These are phyloP conservation scores for Rhodotorula glutinis DNA, from an alignment of 1,284 basidiomycete species.

Conservation along the genomic window DNA sequence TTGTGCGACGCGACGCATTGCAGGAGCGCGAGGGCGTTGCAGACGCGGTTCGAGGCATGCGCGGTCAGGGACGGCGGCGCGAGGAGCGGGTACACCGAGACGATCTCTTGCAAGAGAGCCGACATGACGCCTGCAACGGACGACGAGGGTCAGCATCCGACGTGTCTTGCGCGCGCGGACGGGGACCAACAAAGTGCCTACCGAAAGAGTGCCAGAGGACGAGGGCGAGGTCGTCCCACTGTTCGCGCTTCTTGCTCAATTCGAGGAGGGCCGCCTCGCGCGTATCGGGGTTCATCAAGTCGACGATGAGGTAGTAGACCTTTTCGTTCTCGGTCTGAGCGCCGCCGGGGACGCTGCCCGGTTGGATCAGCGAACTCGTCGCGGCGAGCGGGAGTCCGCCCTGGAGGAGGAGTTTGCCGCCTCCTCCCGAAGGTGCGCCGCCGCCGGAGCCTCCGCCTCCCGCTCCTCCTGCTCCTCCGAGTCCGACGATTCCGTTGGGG, in stretches of 20 bases:
- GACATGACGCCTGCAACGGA: slow-evolving; percentile 87
- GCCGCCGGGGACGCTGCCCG: slow-evolving; percentile 35
- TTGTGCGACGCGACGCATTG: slow-evolving; percentile 97
- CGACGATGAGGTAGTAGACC: slow-evolving; percentile 76
- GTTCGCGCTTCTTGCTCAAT: slow-evolving; percentile 97
- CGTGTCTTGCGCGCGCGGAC: too few species aligned
- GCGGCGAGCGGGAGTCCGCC: slow-evolving; percentile 17
- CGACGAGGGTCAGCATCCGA: background rate
- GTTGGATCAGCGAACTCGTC: slow-evolving; percentile 36
- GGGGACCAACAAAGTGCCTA: slow-evolving; percentile 52
- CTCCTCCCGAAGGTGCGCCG: slow-evolving; percentile 1
- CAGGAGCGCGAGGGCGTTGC: slow-evolving; percentile 94
- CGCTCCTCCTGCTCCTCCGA: background rate
- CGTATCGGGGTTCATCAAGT: slow-evolving; percentile 72
- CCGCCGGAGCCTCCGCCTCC: background rate
- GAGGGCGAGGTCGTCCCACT: slow-evolving; percentile 96
- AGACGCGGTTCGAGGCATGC: slow-evolving; percentile 98
- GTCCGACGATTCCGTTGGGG: slow-evolving; percentile 8
- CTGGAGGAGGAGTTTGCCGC: slow-evolving; percentile 35
- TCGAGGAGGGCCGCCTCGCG: slow-evolving; percentile 86
- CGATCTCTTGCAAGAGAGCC: slow-evolving; percentile 95
- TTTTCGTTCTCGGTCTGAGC: slow-evolving; percentile 64
- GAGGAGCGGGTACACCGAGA: slow-evolving; percentile 94
- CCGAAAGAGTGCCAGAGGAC: slow-evolving; percentile 99
- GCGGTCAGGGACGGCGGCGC: slow-evolving; percentile 95